Evolutionary conservation across 1,284 basidiomycete genomes (phyloP), one percentile per base, ranked within the genome.

Genomic region (Fomitiporia mediterranea): DNA sequence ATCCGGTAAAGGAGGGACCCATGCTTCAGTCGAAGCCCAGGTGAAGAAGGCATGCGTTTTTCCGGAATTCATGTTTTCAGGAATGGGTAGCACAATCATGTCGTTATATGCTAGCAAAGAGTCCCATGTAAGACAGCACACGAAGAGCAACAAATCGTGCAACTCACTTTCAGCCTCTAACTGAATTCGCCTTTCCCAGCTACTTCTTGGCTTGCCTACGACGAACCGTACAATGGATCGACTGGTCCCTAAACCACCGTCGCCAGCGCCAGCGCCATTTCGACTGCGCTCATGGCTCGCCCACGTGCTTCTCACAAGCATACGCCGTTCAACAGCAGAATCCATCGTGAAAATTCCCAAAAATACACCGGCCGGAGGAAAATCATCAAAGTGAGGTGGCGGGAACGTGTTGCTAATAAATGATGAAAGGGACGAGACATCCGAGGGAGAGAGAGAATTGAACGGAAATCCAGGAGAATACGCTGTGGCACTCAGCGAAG

Each of bases 341-440:
- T 98, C 96, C 63, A 90, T 85, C 21, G 91, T 91, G 69, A 99
- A 95, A 15, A 99, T 87, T 42, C 94, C 96, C 9, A 98, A 73
- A 62, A 97, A 87, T 17, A 99, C 72, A 47, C 94, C 92, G 25
- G 89, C 91, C 9, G 96, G 97, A 1, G 91, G 81, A n/a, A 97
- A 73, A 0, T 77, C 69, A 59, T 94, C 89, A 39, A 93, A 73
- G 64, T 84, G 66, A 3, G 76, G 63, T 7, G 87, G 84, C 47
- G 87, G 88, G 63, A 91, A 90, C 1, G 53, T 62, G 39, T 65
- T 62, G 47, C 56, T 53, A 37, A 68, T 47, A 60, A 69, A 30
- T 71, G 69, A 19, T 63, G 67, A 48, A 67, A 66, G 15, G 64
- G 65, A 58, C 69, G 64, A 60, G 73, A 60, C 44, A 32, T 57